These are phyloP conservation scores for Exophiala dermatitidis DNA, from an alignment of 2,329 filamentous ascomycete species.

Conservation along the genomic window DNA sequence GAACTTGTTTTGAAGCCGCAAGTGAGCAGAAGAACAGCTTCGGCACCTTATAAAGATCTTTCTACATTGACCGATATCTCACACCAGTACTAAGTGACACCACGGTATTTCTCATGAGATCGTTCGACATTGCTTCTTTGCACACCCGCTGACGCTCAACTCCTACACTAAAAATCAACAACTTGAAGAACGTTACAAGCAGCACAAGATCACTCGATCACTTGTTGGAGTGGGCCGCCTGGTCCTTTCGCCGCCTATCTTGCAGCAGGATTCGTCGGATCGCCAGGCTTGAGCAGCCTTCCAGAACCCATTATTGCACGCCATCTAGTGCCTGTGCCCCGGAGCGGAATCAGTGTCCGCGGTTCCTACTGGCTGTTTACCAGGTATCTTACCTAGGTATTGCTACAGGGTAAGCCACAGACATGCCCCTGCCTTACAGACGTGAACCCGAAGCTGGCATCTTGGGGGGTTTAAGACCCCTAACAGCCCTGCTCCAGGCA, in stretches of 20 bases:
- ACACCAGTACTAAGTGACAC: background rate
- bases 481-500: background rate
- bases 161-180: background rate
- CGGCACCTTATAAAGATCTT: background rate
- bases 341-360: background rate
- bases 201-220: background rate
- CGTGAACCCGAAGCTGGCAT: background rate
- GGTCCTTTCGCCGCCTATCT: background rate
- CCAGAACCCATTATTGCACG: no score
- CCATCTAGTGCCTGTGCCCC: background rate
- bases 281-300: no score
- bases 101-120: background rate
- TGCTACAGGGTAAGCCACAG: conserved; percentile 1
- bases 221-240: background rate
- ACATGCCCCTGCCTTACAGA: background rate
- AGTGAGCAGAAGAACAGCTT: background rate
- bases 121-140: background rate
- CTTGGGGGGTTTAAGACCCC: background rate
- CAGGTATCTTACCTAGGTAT: background rate
- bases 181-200: background rate
- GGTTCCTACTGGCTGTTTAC: background rate
- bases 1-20: no score
- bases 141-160: no score
- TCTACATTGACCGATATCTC: background rate
- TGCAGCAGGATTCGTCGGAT: conserved; percentile 1